These are phyloP conservation scores for Gorgonomyces haynaldii DNA, from an alignment of 192 early-diverging fungal species.

Conservation along the genomic window DNA sequence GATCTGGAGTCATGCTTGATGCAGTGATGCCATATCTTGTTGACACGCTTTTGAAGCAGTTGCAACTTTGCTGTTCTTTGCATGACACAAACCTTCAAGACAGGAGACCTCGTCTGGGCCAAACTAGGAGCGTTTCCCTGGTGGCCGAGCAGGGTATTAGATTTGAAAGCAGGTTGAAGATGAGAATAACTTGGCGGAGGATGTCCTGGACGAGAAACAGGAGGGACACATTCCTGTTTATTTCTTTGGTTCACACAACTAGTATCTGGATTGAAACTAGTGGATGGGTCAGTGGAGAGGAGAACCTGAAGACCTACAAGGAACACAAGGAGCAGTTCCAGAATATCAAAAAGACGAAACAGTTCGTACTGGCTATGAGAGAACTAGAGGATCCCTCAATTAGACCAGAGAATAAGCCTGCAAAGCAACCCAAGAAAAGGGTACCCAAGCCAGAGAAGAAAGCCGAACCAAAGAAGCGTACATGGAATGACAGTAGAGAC, in stretches of 20 bases:
- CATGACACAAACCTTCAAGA: too few species aligned
- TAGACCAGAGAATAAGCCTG: neutral
- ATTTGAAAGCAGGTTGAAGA: neutral
- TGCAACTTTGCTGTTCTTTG: too few species aligned
- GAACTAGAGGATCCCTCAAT: neutral
- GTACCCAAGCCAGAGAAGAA: neutral
- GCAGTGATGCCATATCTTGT: too few species aligned
- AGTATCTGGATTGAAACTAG: neutral
- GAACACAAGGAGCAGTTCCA: neutral
- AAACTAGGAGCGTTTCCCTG: conserved; percentile 3
- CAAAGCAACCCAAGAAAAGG: neutral
- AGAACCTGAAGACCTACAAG: neutral
- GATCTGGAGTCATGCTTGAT: too few species aligned
- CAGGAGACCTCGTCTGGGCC: conserved; percentile 8
- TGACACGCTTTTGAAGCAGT: too few species aligned
- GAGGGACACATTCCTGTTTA: conserved; percentile 1
- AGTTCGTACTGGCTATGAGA: neutral
- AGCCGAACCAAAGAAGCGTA: neutral
- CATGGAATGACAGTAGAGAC: neutral
- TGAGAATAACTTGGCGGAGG: neutral
- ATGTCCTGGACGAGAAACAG: neutral
- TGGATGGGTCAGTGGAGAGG: neutral
- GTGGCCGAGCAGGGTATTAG: conserved; percentile 7
- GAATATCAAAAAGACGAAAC: neutral
- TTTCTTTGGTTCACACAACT: conserved; percentile 4